Evolutionary conservation across 169 alveolate genomes (phyloP).

Genomic region (Pseudocohnilembus persalinus): DNA sequence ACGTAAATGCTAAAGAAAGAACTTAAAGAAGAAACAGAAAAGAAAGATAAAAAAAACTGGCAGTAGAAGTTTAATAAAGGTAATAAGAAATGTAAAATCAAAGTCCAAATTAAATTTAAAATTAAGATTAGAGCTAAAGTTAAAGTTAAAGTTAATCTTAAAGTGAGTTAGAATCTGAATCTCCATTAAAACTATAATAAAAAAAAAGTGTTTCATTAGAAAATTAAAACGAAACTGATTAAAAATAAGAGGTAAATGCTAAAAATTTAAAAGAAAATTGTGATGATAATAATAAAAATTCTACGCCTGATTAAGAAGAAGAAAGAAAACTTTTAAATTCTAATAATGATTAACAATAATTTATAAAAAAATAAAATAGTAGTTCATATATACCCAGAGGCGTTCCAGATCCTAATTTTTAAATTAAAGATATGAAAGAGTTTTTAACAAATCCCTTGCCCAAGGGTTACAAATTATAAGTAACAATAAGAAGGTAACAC

Average conservation of each 20-base stretch:
- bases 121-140: neutral
- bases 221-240: no score
- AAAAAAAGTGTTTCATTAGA: no score
- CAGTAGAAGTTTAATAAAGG: neutral
- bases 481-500: conserved; percentile 31
- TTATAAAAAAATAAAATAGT: no score
- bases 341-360: no score
- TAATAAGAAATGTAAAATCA: no score
- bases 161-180: neutral
- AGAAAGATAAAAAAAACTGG: neutral
- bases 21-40: neutral
- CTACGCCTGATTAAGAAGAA: neutral
- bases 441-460: conserved; percentile 40
- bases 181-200: no score
- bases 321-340: no score
- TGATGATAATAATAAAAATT: no score
- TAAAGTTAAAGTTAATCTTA: no score
- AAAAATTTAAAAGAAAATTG: no score
- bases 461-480: conserved; percentile 31
- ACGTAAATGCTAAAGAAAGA: neutral
- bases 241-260: no score
- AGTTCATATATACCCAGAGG: neutral
- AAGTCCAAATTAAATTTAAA: neutral
- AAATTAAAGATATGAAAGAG: conserved; percentile 35
- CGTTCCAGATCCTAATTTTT: neutral